Conservation (phyloP, 192 early-diverging fungal genomes). For the Ambispora gerdemannii region DNA sequence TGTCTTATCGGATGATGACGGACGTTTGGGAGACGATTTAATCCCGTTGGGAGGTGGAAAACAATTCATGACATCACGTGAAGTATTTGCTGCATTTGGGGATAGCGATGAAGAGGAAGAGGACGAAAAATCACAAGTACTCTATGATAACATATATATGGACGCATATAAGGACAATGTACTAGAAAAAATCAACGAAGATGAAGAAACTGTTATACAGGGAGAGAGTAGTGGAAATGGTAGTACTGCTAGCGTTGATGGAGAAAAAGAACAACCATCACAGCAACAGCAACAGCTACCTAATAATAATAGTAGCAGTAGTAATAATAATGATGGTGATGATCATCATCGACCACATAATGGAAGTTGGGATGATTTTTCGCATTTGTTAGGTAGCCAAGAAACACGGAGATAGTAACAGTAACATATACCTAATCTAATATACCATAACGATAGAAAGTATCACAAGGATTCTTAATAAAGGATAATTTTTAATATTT, state of each 20-base stretch:
- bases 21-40: slow-evolving; percentile 2
- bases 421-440: too few relatives aligned
- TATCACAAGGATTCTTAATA: too few relatives aligned
- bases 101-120: slow-evolving; percentile 36
- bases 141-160: slow-evolving; percentile 25
- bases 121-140: not conserved
- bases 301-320: too few relatives aligned
- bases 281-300: not conserved
- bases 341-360: not conserved
- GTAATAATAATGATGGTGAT: too few relatives aligned
- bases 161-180: slow-evolving; percentile 28
- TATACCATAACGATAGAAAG: too few relatives aligned
- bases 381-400: too few relatives aligned
- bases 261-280: not conserved
- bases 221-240: slow-evolving; percentile 3
- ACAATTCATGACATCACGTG: slow-evolving; percentile 27
- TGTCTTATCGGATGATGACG: not conserved
- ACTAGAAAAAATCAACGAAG: slow-evolving; percentile 4
- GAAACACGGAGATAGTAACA: not conserved
- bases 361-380: not conserved
- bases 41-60: slow-evolving; percentile 19
- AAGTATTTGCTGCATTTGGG: slow-evolving; percentile 36
- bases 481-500: too few relatives aligned
- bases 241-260: not conserved
- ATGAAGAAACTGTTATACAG: slow-evolving; percentile 5